Percentiles rank a stretch among this genome's conserved stretches.
Evolutionary conservation across 495 filamentous ascomycete genomes (phyloP).

Genomic region (Clavariopsis aquatica): DNA sequence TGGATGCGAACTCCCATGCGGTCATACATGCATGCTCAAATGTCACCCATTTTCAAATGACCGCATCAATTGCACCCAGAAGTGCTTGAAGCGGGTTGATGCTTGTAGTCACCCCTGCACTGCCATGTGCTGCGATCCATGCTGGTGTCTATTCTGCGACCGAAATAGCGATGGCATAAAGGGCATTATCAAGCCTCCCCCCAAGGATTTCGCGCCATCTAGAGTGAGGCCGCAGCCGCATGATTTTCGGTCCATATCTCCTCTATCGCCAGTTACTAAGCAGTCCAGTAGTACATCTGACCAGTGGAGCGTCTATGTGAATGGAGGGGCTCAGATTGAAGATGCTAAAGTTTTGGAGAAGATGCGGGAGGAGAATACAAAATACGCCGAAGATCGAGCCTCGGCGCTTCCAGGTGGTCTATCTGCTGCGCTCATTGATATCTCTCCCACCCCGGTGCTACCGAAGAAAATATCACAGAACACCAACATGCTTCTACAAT

Average conservation of each 20-base stretch:
- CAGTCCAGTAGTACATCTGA: background rate
- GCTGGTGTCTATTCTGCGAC: slow-evolving; percentile 30
- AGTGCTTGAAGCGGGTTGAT: slow-evolving; percentile 26
- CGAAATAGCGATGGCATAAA: background rate
- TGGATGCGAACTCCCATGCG: slow-evolving; percentile 48
- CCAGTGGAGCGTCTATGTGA: slow-evolving; percentile 16
- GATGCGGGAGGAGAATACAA: slow-evolving; percentile 4
- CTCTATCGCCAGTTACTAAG: background rate
- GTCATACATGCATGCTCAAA: slow-evolving; percentile 50
- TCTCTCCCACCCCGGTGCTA: slow-evolving; percentile 4
- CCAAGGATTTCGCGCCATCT: background rate
- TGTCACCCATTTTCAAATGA: slow-evolving; percentile 51
- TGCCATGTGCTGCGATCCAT: slow-evolving; percentile 33
- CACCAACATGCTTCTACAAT: slow-evolving; percentile 9
- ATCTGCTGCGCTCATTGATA: slow-evolving; percentile 1
- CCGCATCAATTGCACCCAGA: slow-evolving; percentile 36
- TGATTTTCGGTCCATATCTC: background rate
- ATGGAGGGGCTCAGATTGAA: slow-evolving; percentile 12
- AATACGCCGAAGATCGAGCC: background rate
- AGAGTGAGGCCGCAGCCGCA: background rate
- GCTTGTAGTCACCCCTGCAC: slow-evolving; percentile 36
- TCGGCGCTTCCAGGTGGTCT: background rate
- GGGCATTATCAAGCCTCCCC: slow-evolving; percentile 6
- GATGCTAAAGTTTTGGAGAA: slow-evolving; percentile 8
- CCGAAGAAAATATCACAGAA: background rate